Evolutionary conservation across 139 green algal genomes (phyloP), one percentile per base, ranked within the genome.

Genomic region (Coccomyxa sp.): DNA sequence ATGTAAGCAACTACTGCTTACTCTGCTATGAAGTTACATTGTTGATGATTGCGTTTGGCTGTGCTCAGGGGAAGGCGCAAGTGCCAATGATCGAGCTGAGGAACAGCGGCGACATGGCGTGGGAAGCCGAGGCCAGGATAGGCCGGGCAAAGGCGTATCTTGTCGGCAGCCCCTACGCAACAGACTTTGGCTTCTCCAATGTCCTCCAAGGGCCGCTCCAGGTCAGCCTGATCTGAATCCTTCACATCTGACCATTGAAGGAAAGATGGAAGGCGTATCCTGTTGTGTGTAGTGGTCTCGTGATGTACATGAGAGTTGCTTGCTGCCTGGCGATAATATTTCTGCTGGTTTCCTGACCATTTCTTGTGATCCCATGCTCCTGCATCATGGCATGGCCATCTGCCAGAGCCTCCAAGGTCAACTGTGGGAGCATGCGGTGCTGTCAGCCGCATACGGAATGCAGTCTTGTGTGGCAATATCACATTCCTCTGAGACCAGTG

Each of bases 61-160:
- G 38, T 51, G 38, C 38, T 7, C 38, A 63, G 10, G 30, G 31
- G 21, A n/a, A 21, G 63, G 18, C 63, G 63, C 63, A 71, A 71
- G 38, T 71, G 58, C 38, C 74, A 12, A 80, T 85, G 74, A 58
- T 85, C 1, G 75, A 13, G n/a, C 27, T 85, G n/a, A 28, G 77
- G 18, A 84, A 27, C 32, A 13, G 32, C 38, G 32, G 63, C 16
- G 38, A 38, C 23, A 51, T 45, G 15, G 74, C n/a, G 28, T 79
- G 77, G 30, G 23, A 67, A 25, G 77, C 32, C 7, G 77, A 82
- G 1, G 60, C 78, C 21, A 14, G 38, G 14, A 16, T 86, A 27
- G 77, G 82, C 21, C 32, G 63, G 13, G 82, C 77, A 0, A 82
- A 87, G 74, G 32, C 67, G 0, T 87, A 82, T 57, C 74, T 87